Evolutionary conservation across 345 rosid genomes (phyloP).

Genomic region (Boechera divaricarpa): DNA sequence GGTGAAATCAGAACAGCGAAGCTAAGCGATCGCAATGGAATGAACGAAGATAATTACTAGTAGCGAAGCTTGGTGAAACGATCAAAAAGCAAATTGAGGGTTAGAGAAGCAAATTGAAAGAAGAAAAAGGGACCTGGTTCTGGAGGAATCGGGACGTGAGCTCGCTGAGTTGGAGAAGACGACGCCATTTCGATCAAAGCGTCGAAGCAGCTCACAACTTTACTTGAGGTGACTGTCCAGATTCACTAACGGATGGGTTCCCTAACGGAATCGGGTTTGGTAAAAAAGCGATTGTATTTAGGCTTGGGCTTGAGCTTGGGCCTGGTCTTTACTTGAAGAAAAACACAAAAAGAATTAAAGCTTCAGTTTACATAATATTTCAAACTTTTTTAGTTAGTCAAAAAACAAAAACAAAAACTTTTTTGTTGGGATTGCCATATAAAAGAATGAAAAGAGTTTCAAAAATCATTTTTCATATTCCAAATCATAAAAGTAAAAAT

Average conservation of each 20-base stretch:
- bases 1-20: neutral
- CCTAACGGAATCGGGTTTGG: constrained; percentile 17
- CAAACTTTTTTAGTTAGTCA: too few species aligned
- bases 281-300: neutral
- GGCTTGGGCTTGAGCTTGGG: constrained; percentile 12
- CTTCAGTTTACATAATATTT: too few species aligned
- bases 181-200: constrained; percentile 59
- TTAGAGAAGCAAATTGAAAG: constrained; percentile 5
- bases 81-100: neutral
- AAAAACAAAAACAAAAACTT: too few species aligned
- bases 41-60: neutral
- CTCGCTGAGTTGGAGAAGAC: constrained; percentile 58
- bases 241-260: constrained; percentile 19
- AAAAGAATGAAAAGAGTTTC: too few species aligned
- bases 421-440: too few species aligned
- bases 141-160: constrained; percentile 60
- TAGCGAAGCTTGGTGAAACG: constrained; percentile 12
- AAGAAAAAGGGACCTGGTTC: constrained; percentile 45
- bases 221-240: constrained; percentile 12
- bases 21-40: neutral
- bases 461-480: too few species aligned
- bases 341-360: too few species aligned
- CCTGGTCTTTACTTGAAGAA: too few species aligned
- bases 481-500: too few species aligned
- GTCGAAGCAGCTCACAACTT: constrained; percentile 30